These are phyloP conservation scores for Boletus semigastroideus DNA, from an alignment of 1,284 basidiomycete genomes.

Conservation along the genomic window DNA sequence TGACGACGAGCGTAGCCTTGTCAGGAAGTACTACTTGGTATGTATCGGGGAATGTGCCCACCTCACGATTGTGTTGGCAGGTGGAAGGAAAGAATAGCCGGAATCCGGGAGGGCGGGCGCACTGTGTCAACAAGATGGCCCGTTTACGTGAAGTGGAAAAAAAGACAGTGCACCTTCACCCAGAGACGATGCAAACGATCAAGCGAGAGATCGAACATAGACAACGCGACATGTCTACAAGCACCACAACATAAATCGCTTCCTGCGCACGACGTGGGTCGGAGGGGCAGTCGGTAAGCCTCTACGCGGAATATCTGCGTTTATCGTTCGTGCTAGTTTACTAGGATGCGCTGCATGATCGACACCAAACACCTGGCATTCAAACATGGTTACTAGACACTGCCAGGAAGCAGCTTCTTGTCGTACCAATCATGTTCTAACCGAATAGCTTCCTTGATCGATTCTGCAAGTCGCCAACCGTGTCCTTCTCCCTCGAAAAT, in stretches of 20 bases:
- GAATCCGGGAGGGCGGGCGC: no score
- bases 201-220: conserved; percentile 39
- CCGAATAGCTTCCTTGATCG: conserved; percentile 44
- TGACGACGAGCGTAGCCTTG: conserved; percentile 84
- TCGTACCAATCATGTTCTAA: conserved; percentile 39
- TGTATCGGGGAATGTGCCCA: conserved; percentile 17
- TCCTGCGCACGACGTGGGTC: no score
- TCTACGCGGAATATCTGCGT: no score
- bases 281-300: no score
- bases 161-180: conserved; percentile 34
- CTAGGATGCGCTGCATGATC: no score
- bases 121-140: conserved; percentile 63
- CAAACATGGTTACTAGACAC: background rate
- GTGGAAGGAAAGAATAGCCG: no score
- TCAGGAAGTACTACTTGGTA: conserved; percentile 87
- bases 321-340: no score
- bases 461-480: conserved; percentile 48
- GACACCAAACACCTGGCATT: no score
- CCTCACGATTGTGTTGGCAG: conserved; percentile 36
- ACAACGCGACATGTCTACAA: no score
- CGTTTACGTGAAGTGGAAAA: conserved; percentile 35
- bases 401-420: conserved; percentile 3
- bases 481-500: conserved; percentile 55
- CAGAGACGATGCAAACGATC: conserved; percentile 44
- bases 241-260: no score